Evolutionary conservation across 768 basidiomycete species (phyloP).

Genomic region (Hebeloma cylindrosporum): DNA sequence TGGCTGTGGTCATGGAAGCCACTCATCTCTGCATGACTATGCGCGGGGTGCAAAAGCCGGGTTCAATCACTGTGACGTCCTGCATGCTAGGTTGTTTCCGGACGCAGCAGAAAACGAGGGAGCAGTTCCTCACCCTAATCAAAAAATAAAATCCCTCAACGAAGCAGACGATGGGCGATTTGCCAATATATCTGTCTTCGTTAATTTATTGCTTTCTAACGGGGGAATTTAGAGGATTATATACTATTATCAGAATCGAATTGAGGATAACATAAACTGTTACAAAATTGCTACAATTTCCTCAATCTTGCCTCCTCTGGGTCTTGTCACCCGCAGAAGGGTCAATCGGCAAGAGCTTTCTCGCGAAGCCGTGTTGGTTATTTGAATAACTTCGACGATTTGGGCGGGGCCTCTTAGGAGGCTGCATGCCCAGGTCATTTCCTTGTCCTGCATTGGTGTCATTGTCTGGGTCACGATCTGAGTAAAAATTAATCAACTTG

Average conservation of each 20-base stretch:
- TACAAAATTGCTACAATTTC: slow-evolving; percentile 20
- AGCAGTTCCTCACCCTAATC: slow-evolving; percentile 91
- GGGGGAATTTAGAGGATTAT: too few relatives aligned
- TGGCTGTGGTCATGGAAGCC: slow-evolving; percentile 99
- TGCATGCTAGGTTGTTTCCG: slow-evolving; percentile 99
- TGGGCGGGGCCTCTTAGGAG: slow-evolving; percentile 62
- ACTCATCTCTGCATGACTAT: slow-evolving; percentile 99
- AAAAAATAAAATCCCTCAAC: slow-evolving; percentile 36
- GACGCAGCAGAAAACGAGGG: slow-evolving; percentile 96
- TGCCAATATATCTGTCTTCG: slow-evolving; percentile 14
- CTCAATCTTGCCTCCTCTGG: slow-evolving; percentile 57
- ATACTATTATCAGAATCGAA: too few relatives aligned
- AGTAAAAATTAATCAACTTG: slow-evolving; percentile 2
- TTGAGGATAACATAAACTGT: too few relatives aligned
- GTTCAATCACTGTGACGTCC: slow-evolving; percentile 90
- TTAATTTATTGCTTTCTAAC: slow-evolving; percentile 17
- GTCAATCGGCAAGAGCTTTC: slow-evolving; percentile 63
- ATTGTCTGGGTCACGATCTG: slow-evolving; percentile 67
- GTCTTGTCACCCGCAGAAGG: slow-evolving; percentile 58
- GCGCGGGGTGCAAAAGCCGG: slow-evolving; percentile 99
- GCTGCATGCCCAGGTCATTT: slow-evolving; percentile 39
- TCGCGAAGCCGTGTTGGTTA: slow-evolving; percentile 45
- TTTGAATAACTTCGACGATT: slow-evolving; percentile 45
- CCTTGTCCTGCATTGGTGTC: slow-evolving; percentile 34
- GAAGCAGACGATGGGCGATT: slow-evolving; percentile 3